Evolutionary conservation across 169 alveolate genomes (phyloP), one percentile per base, ranked within the genome.

Genomic region (Plasmodium malariae): DNA sequence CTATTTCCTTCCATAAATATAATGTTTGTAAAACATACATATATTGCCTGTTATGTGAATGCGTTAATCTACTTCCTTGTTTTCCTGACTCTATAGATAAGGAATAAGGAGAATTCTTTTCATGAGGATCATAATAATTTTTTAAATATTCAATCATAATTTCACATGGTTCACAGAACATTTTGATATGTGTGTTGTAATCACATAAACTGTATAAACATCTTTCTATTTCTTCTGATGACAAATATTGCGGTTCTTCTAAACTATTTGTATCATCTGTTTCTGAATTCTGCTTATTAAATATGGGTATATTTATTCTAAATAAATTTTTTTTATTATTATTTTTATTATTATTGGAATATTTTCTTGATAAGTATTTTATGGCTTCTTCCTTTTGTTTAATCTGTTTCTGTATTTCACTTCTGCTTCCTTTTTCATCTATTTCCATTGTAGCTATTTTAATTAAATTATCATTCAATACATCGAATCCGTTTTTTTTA

Each of bases 1-100:
- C 91, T 32, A 97, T 96, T 88, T 97, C 99, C 28, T 97, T 76
- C 99, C 99, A 97, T 48, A 97, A 93, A 12, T 97, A 91, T 62
- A 97, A 93, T 14, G 98, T 94, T 86, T 97, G 99, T 73, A 96
- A 87, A 26, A 96, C 99, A 89, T 95, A 97, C 71, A 94, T 91
- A 80, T 92, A 97, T 94, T 97, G 98, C 57, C 97, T 92, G 48
- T 92, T 88, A 91, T 97, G 98, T 19, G 95, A 94, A 87, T 97
- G 98, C n/a, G 95, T 96, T 49, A 97, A 92, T 37, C 98, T 71
- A 34, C 98, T 93, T 32, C 97, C 97, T 14, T 89, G 95, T 34
- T 70, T 40, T 12, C 98, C 98, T 2, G 93, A 85, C 28, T 72
- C 74, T 28, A 96, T 96, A 34, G 97, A 91, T 71, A 96, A 89